These are phyloP conservation scores for Periglandula ipomoeae DNA, from an alignment of 2,329 filamentous ascomycete species.

Conservation along the genomic window DNA sequence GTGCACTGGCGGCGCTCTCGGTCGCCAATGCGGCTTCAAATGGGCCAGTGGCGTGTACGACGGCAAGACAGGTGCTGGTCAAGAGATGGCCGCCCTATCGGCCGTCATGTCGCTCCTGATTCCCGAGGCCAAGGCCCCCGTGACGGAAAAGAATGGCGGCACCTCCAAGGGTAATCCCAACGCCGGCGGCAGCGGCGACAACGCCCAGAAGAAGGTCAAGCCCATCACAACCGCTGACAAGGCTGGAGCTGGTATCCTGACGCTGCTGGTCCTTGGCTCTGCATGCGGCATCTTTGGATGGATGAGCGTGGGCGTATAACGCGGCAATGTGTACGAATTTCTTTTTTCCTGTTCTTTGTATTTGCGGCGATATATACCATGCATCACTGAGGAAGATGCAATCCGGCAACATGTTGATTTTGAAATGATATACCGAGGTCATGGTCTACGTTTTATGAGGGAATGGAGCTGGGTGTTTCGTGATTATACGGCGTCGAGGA, in stretches of 20 bases:
- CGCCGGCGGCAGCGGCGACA: conserved; percentile 29
- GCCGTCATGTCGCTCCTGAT: conserved; percentile 46
- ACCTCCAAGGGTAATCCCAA: conserved; percentile 37
- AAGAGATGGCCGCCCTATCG: conserved; percentile 50
- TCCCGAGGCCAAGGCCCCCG: conserved; percentile 27
- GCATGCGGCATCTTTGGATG: conserved; percentile 34
- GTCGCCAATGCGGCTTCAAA: conserved; percentile 43
- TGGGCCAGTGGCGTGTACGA: conserved; percentile 45
- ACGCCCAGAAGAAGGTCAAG: conserved; percentile 21
- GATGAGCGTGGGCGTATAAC: conserved; percentile 34
- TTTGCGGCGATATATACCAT: background rate
- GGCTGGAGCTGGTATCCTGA: conserved; percentile 39
- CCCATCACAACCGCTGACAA: conserved; percentile 34
- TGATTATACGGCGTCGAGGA: background rate
- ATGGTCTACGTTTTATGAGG: background rate
- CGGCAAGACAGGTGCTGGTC: conserved; percentile 46
- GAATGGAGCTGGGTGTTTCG: background rate
- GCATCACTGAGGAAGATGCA: background rate
- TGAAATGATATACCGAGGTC: background rate
- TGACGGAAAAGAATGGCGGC: conserved; percentile 41
- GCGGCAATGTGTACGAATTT: background rate
- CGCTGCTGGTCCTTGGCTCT: conserved; percentile 32
- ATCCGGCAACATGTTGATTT: background rate
- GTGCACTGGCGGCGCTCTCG: conserved; percentile 40
- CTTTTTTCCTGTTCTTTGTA: background rate